Evolutionary conservation across 2,329 filamentous ascomycete species (phyloP).

Genomic region (Thermoascus crustaceus): DNA sequence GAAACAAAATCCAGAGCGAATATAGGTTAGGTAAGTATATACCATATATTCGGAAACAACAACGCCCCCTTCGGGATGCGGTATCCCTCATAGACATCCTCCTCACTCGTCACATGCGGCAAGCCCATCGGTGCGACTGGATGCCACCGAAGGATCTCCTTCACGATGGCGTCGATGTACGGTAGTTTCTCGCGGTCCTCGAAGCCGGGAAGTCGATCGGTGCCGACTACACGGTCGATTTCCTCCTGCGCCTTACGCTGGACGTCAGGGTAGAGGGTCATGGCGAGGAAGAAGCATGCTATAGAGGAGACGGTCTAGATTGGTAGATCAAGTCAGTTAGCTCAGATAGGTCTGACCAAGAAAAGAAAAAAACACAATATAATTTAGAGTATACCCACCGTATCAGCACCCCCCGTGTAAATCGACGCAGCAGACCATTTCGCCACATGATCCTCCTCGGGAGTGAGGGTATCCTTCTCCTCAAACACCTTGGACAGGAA

Average conservation of each 20-base stretch:
- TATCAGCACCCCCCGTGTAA: conserved; percentile 38
- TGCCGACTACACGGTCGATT: conserved; percentile 24
- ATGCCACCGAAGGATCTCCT: conserved; percentile 20
- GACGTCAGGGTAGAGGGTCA: conserved; percentile 40
- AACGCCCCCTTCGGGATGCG: conserved; percentile 22
- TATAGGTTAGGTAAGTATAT: no score
- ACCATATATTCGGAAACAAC: conserved; percentile 24
- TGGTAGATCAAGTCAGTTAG: no score
- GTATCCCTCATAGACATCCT: conserved; percentile 11
- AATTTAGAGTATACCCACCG: conserved; percentile 16
- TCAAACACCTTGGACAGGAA: conserved; percentile 36
- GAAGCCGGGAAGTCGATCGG: conserved; percentile 21
- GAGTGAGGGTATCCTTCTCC: conserved; percentile 13
- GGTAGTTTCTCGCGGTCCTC: conserved; percentile 24
- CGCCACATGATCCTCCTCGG: conserved; percentile 21
- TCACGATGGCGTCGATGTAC: conserved; percentile 20
- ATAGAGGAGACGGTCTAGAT: conserved; percentile 29
- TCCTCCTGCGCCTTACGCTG: conserved; percentile 37
- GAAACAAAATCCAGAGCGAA: no score
- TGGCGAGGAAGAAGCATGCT: conserved; percentile 38
- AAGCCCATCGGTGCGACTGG: conserved; percentile 15
- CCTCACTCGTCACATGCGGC: conserved; percentile 12
- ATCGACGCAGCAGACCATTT: conserved; percentile 31
- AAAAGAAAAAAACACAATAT: no score
- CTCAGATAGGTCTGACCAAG: no score